Evolutionary conservation across 2,329 filamentous ascomycete genomes (phyloP).

Genomic region (Colletotrichum sp.): DNA sequence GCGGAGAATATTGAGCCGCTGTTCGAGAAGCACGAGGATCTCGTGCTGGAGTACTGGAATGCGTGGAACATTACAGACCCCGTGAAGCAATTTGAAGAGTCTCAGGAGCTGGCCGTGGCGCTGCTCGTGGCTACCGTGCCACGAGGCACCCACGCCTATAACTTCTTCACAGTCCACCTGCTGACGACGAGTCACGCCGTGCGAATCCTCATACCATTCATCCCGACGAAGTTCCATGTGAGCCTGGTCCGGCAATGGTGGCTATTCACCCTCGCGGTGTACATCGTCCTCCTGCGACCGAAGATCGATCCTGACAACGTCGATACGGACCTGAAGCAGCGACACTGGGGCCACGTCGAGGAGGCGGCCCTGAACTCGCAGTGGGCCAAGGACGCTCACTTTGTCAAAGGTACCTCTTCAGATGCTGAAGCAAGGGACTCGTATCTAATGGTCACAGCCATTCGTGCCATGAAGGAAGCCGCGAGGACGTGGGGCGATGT

Average conservation of each 20-base stretch:
- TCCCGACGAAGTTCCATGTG: constrained; percentile 76
- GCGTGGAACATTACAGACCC: constrained; percentile 78
- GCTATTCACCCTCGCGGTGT: constrained; percentile 80
- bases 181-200: constrained; percentile 88
- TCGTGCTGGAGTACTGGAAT: constrained; percentile 89
- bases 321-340: constrained; percentile 63
- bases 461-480: constrained; percentile 77
- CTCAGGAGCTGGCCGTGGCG: constrained; percentile 65
- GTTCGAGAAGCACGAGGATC: constrained; percentile 71
- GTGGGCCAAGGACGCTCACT: constrained; percentile 78
- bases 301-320: constrained; percentile 71
- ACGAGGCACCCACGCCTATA: constrained; percentile 68
- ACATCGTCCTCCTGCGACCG: constrained; percentile 77
- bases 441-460: constrained; percentile 44
- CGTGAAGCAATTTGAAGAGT: constrained; percentile 75
- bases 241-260: constrained; percentile 86
- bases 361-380: constrained; percentile 72
- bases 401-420: constrained; percentile 72
- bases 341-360: constrained; percentile 79
- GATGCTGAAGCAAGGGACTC: neutral
- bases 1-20: constrained; percentile 69
- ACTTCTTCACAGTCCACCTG: constrained; percentile 83
- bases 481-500: constrained; percentile 77
- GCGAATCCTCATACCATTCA: constrained; percentile 79
- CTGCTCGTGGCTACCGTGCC: constrained; percentile 67